Base-by-base conservation (phyloP, 2,329 filamentous ascomycete species). In the Aspergillus persii region DNA sequence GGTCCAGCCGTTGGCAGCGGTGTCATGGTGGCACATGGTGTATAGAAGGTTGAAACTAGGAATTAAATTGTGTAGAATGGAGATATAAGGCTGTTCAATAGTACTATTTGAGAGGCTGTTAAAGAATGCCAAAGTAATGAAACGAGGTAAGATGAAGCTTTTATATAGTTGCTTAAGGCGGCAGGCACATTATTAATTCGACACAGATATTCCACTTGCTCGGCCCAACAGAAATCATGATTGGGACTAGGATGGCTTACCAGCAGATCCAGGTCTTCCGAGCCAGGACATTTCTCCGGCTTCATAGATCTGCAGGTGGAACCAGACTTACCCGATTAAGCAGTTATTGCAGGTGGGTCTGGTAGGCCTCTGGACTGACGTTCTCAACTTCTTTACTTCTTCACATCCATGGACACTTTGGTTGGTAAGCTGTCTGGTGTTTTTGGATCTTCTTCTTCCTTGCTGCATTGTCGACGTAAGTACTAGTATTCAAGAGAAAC, bases 1-100 rank as follows among this genome's bases (percentile, higher is more conserved):
- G 33, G 63, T 66, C 66, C 64, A 68, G 63, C 66, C 66, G 31
- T 68, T 66, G 33, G 50, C 53, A 31, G 41, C 47, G 29, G 56
- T 44, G 23, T 68, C 64, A 7, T 63, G 50, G 2, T 65, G 53
- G 46, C 62, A 67, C 66, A 67, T 67, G 30, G 2, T 18, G n/a
- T n/a, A 18, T 27, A 33, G 9, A 51, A 12, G 4, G 33, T 39
- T 39, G 33, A 39, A 39, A 12, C 15, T 12, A 5, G 15, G 36
- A 41, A 15, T 41, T 3, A 15, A n/a, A n/a, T 2, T 41, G 12
- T 41, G 3, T 1, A 2, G 12, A 41, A 6, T 41, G 12, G 12
- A 41, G 8, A 12, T 15, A 15, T 3, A 36, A 36, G 33, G 33
- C 33, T 11, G 11, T 36, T 3, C 11, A 36, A 3, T 36, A 36